Evolutionary conservation across 2,329 filamentous ascomycete genomes (phyloP).

Genomic region (Aureobasidium sp.): DNA sequence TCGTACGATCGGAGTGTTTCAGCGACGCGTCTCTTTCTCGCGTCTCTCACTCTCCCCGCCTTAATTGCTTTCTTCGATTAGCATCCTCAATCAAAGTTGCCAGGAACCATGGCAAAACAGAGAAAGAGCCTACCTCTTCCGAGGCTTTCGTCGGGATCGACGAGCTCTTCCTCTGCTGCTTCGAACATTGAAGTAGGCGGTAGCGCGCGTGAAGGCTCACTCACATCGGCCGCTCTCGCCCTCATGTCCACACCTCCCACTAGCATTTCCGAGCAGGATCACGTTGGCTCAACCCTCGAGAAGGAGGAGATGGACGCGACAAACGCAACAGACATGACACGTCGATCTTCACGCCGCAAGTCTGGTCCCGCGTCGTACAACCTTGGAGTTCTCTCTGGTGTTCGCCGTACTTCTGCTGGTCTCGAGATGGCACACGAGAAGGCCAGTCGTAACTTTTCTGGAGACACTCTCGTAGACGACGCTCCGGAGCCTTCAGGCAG

Average conservation of each 20-base stretch:
- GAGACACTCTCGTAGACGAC: slow-evolving; percentile 31
- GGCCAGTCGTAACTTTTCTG: slow-evolving; percentile 29
- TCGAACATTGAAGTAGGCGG: slow-evolving; percentile 37
- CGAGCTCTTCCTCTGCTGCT: slow-evolving; percentile 36
- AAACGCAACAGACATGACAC: not conserved
- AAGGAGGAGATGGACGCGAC: slow-evolving; percentile 22
- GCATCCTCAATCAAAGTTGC: slow-evolving; percentile 13
- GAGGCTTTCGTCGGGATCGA: slow-evolving; percentile 23
- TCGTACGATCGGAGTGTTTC: not conserved
- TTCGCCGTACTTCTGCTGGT: slow-evolving; percentile 20
- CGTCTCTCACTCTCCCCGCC: slow-evolving; percentile 16
- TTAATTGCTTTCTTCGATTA: slow-evolving; percentile 22
- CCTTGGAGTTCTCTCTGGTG: slow-evolving; percentile 27
- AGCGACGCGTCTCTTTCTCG: slow-evolving; percentile 9
- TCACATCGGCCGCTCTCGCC: slow-evolving; percentile 44
- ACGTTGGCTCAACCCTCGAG: slow-evolving; percentile 38
- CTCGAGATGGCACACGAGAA: slow-evolving; percentile 18
- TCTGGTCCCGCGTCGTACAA: slow-evolving; percentile 60
- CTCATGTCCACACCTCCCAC: slow-evolving; percentile 59
- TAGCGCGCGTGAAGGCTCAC: slow-evolving; percentile 32
- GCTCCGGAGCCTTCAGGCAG: slow-evolving; percentile 23
- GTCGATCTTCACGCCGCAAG: slow-evolving; percentile 47
- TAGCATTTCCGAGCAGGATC: slow-evolving; percentile 56
- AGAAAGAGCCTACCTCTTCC: slow-evolving; percentile 7
- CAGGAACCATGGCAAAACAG: slow-evolving; percentile 16